phyloP scores from a whole-genome alignment of 2,329 filamentous ascomycete genomes.

The Sclerotinia subarctica region DNA sequence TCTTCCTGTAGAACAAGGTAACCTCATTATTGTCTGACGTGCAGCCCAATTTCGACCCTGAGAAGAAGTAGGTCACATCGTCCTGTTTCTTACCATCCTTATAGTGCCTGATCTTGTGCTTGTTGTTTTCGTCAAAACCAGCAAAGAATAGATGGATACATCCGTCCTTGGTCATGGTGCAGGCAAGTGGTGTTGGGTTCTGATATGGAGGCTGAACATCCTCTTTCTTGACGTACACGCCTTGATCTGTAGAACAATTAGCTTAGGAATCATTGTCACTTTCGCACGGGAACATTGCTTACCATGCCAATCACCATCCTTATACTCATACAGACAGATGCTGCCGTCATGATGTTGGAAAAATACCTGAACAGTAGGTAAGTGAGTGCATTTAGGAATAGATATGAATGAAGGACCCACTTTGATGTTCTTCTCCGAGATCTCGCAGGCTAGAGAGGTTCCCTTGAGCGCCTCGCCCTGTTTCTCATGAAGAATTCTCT shows the following conservation, averaged over 20 bases:
- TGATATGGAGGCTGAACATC: constrained; percentile 2
- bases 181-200: constrained; percentile 8
- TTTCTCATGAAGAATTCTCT: constrained; percentile 2
- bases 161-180: constrained; percentile 3
- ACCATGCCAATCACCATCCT: neutral
- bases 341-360: constrained; percentile 14
- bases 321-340: neutral
- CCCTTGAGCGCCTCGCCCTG: constrained; percentile 5
- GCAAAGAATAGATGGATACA: constrained; percentile 7
- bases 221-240: neutral
- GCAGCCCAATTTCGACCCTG: constrained; percentile 15
- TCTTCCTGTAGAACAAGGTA: constrained; percentile 15
- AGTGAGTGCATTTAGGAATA: too few species aligned
- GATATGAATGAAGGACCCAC: too few species aligned
- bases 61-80: constrained; percentile 1
- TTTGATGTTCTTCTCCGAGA: neutral
- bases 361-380: neutral
- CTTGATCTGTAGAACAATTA: neutral
- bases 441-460: neutral
- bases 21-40: constrained; percentile 9
- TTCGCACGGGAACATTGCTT: neutral
- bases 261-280: neutral
- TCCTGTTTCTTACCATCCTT: neutral
- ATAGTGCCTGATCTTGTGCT: neutral
- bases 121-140: neutral